A percentile compares a stretch with the other conserved stretches of the same genome.
phyloP scores from a whole-genome alignment of 257 asterid genomes.

The Echium plantagineum region DNA sequence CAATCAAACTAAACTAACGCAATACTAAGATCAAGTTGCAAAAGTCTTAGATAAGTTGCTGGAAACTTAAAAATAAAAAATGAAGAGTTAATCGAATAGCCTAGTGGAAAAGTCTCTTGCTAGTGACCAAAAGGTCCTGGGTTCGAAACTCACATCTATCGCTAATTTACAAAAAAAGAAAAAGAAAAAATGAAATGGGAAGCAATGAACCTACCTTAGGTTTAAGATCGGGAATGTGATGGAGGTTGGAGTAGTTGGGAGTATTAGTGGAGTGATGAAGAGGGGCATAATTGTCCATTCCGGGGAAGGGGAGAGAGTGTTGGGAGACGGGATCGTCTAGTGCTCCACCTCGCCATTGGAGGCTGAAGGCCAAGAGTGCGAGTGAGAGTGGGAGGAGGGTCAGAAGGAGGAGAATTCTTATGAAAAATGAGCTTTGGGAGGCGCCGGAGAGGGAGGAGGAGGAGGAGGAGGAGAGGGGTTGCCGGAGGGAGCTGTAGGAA shows the following conservation, averaged over 20 bases:
- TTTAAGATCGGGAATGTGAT: constrained; percentile 33
- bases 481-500: constrained; percentile 27
- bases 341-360: constrained; percentile 50
- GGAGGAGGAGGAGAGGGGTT: constrained; percentile 28
- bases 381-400: constrained; percentile 31
- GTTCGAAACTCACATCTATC: too few relatives aligned
- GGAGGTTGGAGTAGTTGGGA: constrained; percentile 32
- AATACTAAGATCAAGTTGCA: too few relatives aligned
- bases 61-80: too few relatives aligned
- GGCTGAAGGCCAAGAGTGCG: constrained; percentile 37
- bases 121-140: too few relatives aligned
- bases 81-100: too few relatives aligned
- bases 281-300: constrained; percentile 47
- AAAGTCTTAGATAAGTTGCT: too few relatives aligned
- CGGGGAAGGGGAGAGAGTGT: constrained; percentile 35
- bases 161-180: too few relatives aligned
- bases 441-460: constrained; percentile 18
- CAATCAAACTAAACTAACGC: too few relatives aligned
- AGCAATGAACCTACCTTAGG: too few relatives aligned
- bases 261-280: too few relatives aligned
- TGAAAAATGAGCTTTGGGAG: constrained; percentile 16
- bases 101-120: too few relatives aligned
- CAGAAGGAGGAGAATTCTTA: constrained; percentile 31
- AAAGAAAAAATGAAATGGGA: too few relatives aligned
- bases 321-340: constrained; percentile 35